Evolutionary conservation across 2,329 filamentous ascomycete genomes (phyloP).

Genomic region (Coniella vitis): DNA sequence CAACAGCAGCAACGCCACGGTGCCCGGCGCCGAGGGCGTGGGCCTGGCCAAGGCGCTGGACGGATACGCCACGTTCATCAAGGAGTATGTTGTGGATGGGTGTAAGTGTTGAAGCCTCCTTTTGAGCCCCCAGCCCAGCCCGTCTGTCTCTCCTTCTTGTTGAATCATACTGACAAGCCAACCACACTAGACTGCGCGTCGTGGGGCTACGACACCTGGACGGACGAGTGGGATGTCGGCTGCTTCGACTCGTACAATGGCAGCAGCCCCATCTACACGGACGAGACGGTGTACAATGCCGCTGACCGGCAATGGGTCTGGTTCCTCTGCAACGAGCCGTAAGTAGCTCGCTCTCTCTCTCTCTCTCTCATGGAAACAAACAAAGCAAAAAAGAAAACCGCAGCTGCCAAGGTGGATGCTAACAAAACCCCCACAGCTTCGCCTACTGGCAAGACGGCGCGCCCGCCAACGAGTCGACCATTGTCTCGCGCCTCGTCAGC

Average conservation of each 20-base stretch:
- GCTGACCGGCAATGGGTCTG: constrained; percentile 47
- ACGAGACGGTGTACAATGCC: constrained; percentile 31
- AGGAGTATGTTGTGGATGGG: constrained; percentile 33
- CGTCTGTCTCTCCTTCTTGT: too few species aligned
- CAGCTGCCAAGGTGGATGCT: neutral
- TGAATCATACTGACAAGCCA: neutral
- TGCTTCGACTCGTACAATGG: constrained; percentile 42
- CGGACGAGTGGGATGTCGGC: constrained; percentile 34
- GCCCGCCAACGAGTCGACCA: constrained; percentile 32
- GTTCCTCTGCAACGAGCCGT: constrained; percentile 47
- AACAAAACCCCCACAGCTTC: constrained; percentile 19
- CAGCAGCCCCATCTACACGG: constrained; percentile 32
- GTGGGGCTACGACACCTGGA: constrained; percentile 38
- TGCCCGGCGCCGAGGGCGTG: constrained; percentile 44
- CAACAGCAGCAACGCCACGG: constrained; percentile 30
- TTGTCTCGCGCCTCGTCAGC: constrained; percentile 33
- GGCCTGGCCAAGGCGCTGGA: constrained; percentile 43
- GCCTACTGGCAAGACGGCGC: constrained; percentile 39
- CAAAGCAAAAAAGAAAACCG: neutral
- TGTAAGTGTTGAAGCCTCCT: constrained; percentile 25
- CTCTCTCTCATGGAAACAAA: too few species aligned
- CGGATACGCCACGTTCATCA: constrained; percentile 45
- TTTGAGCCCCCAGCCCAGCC: neutral
- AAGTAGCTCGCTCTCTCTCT: neutral
- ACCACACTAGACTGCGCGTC: constrained; percentile 26